Percentiles rank a stretch among this genome's conserved stretches.
Conservation (phyloP, 2,329 filamentous ascomycete genomes). For the Penicillium crustosum region DNA sequence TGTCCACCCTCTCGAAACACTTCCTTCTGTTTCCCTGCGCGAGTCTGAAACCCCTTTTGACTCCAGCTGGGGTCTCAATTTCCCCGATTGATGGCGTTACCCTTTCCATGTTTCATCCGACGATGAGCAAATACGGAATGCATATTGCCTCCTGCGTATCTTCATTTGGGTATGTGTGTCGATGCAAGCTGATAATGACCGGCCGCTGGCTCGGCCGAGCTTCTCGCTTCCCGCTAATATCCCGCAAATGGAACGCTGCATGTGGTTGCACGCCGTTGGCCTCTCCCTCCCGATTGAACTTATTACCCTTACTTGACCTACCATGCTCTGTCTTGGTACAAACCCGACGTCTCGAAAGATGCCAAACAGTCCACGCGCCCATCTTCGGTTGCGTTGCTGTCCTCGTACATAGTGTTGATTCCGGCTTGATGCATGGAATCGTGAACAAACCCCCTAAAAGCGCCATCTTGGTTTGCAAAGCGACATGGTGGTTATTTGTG, state of each 20-base stretch:
- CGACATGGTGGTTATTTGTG: constrained; percentile 12
- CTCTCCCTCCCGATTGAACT: neutral
- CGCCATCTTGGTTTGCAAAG: constrained; percentile 9
- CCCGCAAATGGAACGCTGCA: neutral
- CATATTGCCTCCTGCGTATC: neutral
- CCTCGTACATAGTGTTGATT: constrained; percentile 25
- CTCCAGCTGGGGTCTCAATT: neutral
- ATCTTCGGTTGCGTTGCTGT: constrained; percentile 1
- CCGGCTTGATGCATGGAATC: constrained; percentile 19
- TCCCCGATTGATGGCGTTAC: neutral
- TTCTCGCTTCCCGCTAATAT: neutral
- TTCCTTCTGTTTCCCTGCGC: neutral
- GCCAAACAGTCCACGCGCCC: neutral
- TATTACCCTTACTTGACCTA: neutral
- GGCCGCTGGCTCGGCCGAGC: constrained; percentile 19
- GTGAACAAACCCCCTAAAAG: constrained; percentile 21
- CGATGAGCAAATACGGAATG: neutral
- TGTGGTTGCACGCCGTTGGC: neutral
- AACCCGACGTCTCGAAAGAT: neutral
- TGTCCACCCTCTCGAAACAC: neutral
- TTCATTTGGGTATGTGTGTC: constrained; percentile 1
- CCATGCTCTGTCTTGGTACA: neutral
- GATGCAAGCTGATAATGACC: constrained; percentile 7
- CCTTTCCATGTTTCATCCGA: neutral
- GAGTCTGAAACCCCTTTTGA: neutral